Base-by-base conservation (phyloP, 192 early-diverging fungal genomes). In the Coemansia sp. region DNA sequence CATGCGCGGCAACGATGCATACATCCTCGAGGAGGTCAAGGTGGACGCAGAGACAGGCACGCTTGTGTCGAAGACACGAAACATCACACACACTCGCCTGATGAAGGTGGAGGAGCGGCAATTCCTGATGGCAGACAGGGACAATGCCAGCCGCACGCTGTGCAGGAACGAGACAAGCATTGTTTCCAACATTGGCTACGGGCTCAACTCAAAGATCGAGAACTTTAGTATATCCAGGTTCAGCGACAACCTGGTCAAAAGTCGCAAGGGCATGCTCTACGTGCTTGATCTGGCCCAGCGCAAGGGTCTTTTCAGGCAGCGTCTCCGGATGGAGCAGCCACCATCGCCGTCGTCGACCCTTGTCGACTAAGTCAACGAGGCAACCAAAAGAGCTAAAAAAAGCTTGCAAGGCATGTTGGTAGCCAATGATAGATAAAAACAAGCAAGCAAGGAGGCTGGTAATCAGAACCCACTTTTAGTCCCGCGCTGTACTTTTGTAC, bases 21-120 rank as follows among this genome's bases (percentile, higher is more conserved):
- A 86, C 77, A 90, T 98, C 27, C 82, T 99, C 52, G 97, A 99
- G 73, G 87, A 90, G 59, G 91, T 93, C 3, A 83, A 85, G 52
- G 87, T 98, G 36, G 87, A 99, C 79, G 88, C 89, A 13, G 62
- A 77, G 50, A 72, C 76, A n/a, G 75, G 84, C 52, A 90, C 78
- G 36, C 94, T 99, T 88, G 83, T 85, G 18, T 93, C 92, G 18
- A 79, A 83, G 2, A 91, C 93, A 45, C 86, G 88, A 61, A 99
- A 99, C 71, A 74, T 99, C 45, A 93, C 90, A 57, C 97, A 99
- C 74, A 93, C 86, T 28, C 90, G 95, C 52, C 72, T 95, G 18
- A 89, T 98, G 86, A 85, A 93, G 66, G 87, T 99, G 29, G 93
- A 97, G 71, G 97, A 98, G 77, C 85, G 83, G 42, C 94, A 96